Percentiles rank a stretch among this genome's conserved stretches.
Evolutionary conservation across 108 stramenopile genomes (phyloP).

Genomic region (Pseudonitzschia multiseries): DNA sequence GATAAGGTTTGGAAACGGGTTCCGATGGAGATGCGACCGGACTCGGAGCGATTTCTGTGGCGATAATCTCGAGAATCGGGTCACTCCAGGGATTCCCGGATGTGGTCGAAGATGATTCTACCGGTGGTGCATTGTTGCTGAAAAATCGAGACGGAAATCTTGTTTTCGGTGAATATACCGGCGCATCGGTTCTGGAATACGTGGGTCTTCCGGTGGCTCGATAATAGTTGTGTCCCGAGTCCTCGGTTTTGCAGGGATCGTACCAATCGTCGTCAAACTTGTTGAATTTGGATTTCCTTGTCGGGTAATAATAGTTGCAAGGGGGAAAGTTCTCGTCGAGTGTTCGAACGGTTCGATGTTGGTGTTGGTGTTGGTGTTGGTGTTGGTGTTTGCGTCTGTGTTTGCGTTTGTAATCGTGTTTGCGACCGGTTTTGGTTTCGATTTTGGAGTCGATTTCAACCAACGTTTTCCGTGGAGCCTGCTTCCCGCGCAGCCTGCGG

Average conservation of each 20-base stretch:
- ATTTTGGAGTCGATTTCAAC: neutral
- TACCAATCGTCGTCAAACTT: constrained; percentile 21
- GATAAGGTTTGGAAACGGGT: neutral
- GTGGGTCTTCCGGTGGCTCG: neutral
- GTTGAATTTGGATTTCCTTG: constrained; percentile 12
- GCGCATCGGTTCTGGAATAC: neutral
- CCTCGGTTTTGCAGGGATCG: constrained; percentile 6
- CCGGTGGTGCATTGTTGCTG: neutral
- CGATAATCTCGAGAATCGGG: neutral
- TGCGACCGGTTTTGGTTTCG: too few species aligned
- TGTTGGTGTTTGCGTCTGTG: too few species aligned
- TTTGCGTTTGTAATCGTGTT: neutral
- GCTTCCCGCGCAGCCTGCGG: neutral
- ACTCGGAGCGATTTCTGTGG: neutral
- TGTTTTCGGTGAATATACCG: neutral
- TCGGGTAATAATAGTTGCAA: neutral
- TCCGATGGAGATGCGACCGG: neutral
- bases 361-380: neutral
- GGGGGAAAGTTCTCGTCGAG: neutral
- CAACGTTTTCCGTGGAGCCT: neutral
- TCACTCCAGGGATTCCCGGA: neutral
- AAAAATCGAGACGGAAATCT: constrained; percentile 3
- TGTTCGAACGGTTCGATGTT: neutral
- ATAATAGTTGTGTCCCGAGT: neutral
- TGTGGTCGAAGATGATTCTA: neutral